A percentile compares a stretch with the other conserved stretches of the same genome.
phyloP scores from a whole-genome alignment of 495 filamentous ascomycete genomes.

The Trichoderma virens region DNA sequence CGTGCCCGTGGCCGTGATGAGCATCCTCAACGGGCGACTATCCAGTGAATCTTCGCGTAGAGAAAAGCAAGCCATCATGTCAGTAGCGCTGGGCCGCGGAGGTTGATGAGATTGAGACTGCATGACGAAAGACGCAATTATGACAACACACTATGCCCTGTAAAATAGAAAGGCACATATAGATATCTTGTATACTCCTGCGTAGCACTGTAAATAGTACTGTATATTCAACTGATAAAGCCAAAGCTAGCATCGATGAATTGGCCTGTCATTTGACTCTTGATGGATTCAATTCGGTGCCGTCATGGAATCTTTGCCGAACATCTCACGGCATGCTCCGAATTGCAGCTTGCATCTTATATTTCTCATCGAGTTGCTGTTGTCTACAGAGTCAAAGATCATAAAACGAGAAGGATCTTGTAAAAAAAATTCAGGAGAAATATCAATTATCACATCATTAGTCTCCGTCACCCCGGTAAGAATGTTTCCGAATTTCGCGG shows the following conservation, averaged over 20 bases:
- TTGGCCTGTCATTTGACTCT: neutral
- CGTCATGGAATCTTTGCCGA: neutral
- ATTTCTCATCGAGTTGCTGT: neutral
- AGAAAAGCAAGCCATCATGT: neutral
- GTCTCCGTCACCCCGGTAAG: too few species aligned
- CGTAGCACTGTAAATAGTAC: too few species aligned
- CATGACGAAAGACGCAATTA: neutral
- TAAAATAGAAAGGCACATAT: too few species aligned
- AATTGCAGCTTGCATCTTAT: neutral
- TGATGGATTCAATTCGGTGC: neutral
- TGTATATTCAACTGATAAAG: neutral
- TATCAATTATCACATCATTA: too few species aligned
- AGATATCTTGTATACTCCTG: too few species aligned
- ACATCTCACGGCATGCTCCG: neutral
- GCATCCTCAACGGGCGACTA: slow-evolving; percentile 32
- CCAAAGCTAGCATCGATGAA: neutral
- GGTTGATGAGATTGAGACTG: neutral
- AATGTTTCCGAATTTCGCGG: too few species aligned
- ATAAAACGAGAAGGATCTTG: neutral
- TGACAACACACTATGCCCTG: neutral
- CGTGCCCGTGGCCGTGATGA: slow-evolving; percentile 46
- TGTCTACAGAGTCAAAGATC: neutral
- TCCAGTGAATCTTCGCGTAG: neutral
- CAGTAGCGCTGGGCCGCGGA: neutral
- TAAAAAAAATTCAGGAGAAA: too few species aligned